phyloP scores from a whole-genome alignment of 2,329 filamentous ascomycete species.

The Ilyonectria mors-panacis region DNA sequence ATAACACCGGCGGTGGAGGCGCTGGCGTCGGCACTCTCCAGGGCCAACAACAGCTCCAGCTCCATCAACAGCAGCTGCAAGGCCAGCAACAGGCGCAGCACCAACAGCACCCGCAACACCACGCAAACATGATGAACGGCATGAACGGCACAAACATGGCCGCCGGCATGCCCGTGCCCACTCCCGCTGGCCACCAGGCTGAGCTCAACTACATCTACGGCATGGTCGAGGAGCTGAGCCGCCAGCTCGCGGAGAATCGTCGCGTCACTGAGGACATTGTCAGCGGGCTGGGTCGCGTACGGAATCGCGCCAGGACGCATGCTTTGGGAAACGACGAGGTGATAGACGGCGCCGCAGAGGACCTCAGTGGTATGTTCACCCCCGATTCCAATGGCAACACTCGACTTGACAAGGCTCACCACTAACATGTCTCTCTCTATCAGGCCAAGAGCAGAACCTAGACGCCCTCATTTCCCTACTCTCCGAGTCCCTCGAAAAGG shows the following conservation, averaged over 20 bases:
- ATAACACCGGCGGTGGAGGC: conserved; percentile 21
- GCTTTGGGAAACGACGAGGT: conserved; percentile 72
- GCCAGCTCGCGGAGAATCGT: conserved; percentile 74
- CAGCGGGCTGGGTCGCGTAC: conserved; percentile 73
- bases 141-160: conserved; percentile 65
- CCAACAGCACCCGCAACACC: conserved; percentile 40
- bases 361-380: conserved; percentile 66
- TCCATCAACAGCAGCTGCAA: conserved; percentile 39
- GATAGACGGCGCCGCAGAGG: conserved; percentile 68
- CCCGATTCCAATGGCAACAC: background rate
- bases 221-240: conserved; percentile 77
- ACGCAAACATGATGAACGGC: conserved; percentile 61
- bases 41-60: conserved; percentile 37
- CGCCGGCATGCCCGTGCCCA: conserved; percentile 67
- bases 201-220: conserved; percentile 78
- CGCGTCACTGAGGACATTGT: conserved; percentile 75
- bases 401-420: background rate
- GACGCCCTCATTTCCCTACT: conserved; percentile 74
- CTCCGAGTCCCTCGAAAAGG: conserved; percentile 73
- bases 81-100: conserved; percentile 43
- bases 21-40: conserved; percentile 10
- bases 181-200: conserved; percentile 77
- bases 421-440: conserved; percentile 13
- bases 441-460: conserved; percentile 72
- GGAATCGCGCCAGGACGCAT: conserved; percentile 68